A percentile compares a stretch with the other conserved stretches of the same genome.
These are phyloP conservation scores for Cordyceps cateniannulata DNA, from an alignment of 2,329 filamentous ascomycete genomes.

Conservation along the genomic window DNA sequence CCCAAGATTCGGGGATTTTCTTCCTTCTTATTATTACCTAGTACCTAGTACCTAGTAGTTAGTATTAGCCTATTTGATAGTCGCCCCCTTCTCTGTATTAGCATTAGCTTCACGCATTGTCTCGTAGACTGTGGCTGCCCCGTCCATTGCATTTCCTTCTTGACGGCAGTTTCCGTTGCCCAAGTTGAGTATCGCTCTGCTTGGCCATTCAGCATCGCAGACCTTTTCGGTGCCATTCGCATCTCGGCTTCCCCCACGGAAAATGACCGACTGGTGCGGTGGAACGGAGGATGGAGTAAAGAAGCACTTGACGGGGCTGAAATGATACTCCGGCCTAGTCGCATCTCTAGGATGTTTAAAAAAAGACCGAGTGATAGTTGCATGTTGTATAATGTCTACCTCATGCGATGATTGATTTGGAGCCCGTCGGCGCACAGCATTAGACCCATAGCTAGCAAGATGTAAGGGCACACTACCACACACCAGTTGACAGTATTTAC, in stretches of 20 bases:
- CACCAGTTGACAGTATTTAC: neutral
- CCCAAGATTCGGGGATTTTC: neutral
- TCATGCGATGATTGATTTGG: neutral
- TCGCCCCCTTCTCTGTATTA: neutral
- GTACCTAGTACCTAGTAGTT: too few relatives aligned
- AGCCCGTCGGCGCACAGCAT: neutral
- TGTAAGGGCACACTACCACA: neutral
- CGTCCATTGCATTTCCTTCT: too few relatives aligned
- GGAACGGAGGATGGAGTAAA: neutral
- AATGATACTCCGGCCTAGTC: neutral
- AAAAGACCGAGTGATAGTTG: neutral
- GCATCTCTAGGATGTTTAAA: neutral
- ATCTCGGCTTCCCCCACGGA: neutral
- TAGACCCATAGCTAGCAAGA: neutral
- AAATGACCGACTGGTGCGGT: neutral
- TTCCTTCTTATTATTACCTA: neutral
- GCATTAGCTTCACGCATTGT: neutral
- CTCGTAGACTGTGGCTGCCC: neutral
- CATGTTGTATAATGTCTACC: constrained; percentile 1
- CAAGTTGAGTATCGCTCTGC: too few relatives aligned
- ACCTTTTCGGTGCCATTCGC: neutral
- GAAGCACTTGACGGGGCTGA: neutral
- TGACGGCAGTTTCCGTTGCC: too few relatives aligned
- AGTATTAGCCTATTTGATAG: neutral
- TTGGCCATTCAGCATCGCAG: neutral